Percentiles rank a stretch among this genome's conserved stretches.
Evolutionary conservation across 345 rosid genomes (phyloP).

Genomic region (Brassica nigra): DNA sequence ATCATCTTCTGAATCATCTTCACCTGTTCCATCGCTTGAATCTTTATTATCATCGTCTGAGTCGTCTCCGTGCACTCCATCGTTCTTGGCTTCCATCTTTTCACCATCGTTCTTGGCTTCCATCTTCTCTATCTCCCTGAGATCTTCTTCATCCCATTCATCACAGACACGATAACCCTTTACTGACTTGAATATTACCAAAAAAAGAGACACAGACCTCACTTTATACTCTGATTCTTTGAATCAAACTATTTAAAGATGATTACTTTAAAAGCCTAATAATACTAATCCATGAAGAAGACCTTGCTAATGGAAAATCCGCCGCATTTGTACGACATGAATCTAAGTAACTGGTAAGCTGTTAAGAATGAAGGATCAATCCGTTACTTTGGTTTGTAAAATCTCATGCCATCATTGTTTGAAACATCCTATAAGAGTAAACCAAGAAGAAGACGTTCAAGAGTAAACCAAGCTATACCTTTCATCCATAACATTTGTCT

Average conservation of each 20-base stretch:
- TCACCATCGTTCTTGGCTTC: conserved; percentile 6
- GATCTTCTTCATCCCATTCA: conserved; percentile 23
- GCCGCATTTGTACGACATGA: conserved; percentile 38
- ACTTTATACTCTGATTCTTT: too few species aligned
- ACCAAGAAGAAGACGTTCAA: conserved; percentile 21
- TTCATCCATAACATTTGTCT: neutral
- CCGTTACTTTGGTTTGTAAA: too few species aligned
- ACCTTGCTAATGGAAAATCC: conserved; percentile 55
- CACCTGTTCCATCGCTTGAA: too few species aligned
- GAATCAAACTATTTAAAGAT: too few species aligned
- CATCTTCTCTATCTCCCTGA: conserved; percentile 35
- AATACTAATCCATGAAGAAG: too few species aligned
- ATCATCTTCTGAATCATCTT: too few species aligned
- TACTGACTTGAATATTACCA: too few species aligned
- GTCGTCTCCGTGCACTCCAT: too few species aligned
- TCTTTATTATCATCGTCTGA: too few species aligned
- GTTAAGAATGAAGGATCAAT: conserved; percentile 25
- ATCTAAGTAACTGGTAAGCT: neutral
- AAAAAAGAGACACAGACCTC: too few species aligned
- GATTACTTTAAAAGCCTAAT: too few species aligned
- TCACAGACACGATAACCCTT: neutral
- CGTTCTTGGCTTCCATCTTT: conserved; percentile 22
- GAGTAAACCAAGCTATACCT: neutral
- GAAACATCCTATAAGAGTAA: conserved; percentile 62
- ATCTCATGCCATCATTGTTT: conserved; percentile 53